A percentile compares a stretch with the other conserved stretches of the same genome.
phyloP scores from a whole-genome alignment of 768 basidiomycete species.

The Lactarius evosmus region DNA sequence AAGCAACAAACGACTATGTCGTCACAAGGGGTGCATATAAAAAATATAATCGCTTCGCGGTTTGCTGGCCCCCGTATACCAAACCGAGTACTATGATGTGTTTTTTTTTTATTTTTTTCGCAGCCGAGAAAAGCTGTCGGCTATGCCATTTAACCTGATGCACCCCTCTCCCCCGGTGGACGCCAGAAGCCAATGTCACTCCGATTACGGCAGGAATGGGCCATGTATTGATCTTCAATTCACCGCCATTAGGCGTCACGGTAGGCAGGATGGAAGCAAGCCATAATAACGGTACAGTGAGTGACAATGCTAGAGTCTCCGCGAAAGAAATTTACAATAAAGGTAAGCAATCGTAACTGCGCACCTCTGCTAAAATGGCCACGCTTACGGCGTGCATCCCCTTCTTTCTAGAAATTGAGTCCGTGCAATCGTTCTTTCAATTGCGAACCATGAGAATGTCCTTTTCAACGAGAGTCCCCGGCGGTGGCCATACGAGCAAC shows the following conservation, averaged over 20 bases:
- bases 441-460: slow-evolving; percentile 19
- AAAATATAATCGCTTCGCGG: slow-evolving; percentile 10
- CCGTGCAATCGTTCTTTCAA: slow-evolving; percentile 16
- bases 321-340: slow-evolving; percentile 8
- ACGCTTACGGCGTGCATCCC: slow-evolving; percentile 27
- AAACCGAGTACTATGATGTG: slow-evolving; percentile 12
- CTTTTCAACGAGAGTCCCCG: not conserved
- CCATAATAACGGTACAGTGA: not conserved
- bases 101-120: slow-evolving; percentile 3
- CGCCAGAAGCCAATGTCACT: slow-evolving; percentile 21
- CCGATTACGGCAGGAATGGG: slow-evolving; percentile 20
- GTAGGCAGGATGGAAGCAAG: not conserved
- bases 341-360: slow-evolving; percentile 7
- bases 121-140: slow-evolving; percentile 11
- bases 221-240: slow-evolving; percentile 17
- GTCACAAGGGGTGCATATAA: not conserved
- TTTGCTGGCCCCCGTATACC: slow-evolving; percentile 13
- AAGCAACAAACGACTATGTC: slow-evolving; percentile 15
- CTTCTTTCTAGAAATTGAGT: slow-evolving; percentile 23
- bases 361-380: slow-evolving; percentile 14
- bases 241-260: slow-evolving; percentile 20
- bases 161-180: slow-evolving; percentile 11
- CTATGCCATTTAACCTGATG: slow-evolving; percentile 16
- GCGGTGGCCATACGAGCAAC: slow-evolving; percentile 16
- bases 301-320: slow-evolving; percentile 4